phyloP scores from a whole-genome alignment of 2,329 filamentous ascomycete genomes.

The Aureobasidium subglaciale region DNA sequence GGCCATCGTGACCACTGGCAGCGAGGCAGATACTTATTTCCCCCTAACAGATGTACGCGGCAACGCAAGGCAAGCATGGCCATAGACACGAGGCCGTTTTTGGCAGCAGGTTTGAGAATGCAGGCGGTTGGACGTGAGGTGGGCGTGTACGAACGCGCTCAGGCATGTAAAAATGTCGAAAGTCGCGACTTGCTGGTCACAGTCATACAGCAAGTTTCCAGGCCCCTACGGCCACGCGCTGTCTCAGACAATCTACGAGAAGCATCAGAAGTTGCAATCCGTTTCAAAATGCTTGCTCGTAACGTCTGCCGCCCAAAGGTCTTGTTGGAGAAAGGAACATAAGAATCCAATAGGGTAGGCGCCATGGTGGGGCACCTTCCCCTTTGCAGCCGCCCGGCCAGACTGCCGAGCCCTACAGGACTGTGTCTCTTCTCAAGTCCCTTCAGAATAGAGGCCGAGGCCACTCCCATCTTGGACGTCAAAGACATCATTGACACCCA shows the following conservation, averaged over 20 bases:
- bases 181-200: slow-evolving; percentile 1
- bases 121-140: slow-evolving; percentile 6
- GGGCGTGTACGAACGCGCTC: slow-evolving; percentile 12
- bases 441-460: slow-evolving; percentile 7
- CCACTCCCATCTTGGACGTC: neutral
- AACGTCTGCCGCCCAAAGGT: slow-evolving; percentile 12
- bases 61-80: slow-evolving; percentile 10
- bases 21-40: slow-evolving; percentile 16
- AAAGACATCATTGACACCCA: slow-evolving; percentile 11
- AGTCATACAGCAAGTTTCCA: slow-evolving; percentile 6
- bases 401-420: slow-evolving; percentile 12
- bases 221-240: slow-evolving; percentile 12
- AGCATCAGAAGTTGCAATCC: neutral
- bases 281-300: slow-evolving; percentile 14
- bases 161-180: slow-evolving; percentile 6
- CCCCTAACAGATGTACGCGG: slow-evolving; percentile 9
- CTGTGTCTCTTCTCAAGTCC: neutral
- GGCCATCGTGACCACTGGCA: slow-evolving; percentile 12
- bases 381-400: slow-evolving; percentile 8
- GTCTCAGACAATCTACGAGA: slow-evolving; percentile 13
- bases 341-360: slow-evolving; percentile 5
- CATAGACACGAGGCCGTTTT: slow-evolving; percentile 14
- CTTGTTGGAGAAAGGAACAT: slow-evolving; percentile 4
- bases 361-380: slow-evolving; percentile 1
- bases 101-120: slow-evolving; percentile 13